These are phyloP conservation scores for Yamadazyma aaseri DNA, from an alignment of 1,139 yeast species.

Conservation along the genomic window DNA sequence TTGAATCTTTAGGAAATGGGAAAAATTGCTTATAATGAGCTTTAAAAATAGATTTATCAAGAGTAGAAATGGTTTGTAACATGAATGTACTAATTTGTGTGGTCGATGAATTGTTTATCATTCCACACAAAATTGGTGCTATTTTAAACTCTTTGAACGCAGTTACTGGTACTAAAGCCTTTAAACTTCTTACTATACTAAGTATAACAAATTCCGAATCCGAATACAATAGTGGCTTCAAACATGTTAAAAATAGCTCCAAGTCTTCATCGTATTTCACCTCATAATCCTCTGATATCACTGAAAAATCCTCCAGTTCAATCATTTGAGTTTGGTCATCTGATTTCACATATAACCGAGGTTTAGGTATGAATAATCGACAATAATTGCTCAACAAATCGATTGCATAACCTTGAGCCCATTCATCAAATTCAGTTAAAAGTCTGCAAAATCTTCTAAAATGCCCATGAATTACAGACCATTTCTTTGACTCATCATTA, in stretches of 20 bases:
- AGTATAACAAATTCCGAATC: constrained; percentile 62
- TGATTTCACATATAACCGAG: constrained; percentile 40
- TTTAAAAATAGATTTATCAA: constrained; percentile 49
- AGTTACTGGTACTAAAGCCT: constrained; percentile 53
- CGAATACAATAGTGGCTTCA: constrained; percentile 45
- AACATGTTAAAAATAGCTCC: constrained; percentile 47
- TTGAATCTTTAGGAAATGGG: constrained; percentile 57
- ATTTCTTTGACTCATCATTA: constrained; percentile 42
- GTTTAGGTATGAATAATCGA: constrained; percentile 56
- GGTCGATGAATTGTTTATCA: constrained; percentile 27
- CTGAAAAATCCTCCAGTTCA: constrained; percentile 39
- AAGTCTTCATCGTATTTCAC: constrained; percentile 56
- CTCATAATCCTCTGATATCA: constrained; percentile 36
- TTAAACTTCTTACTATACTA: constrained; percentile 56
- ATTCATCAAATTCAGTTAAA: constrained; percentile 63
- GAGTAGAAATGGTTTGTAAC: constrained; percentile 40
- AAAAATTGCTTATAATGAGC: constrained; percentile 52
- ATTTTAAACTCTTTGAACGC: constrained; percentile 48
- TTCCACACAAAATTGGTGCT: constrained; percentile 49
- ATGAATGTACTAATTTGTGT: constrained; percentile 36
- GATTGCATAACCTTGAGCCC: constrained; percentile 65
- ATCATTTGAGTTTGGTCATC: constrained; percentile 26
- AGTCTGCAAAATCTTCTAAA: constrained; percentile 60
- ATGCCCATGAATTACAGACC: constrained; percentile 71
- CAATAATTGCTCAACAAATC: constrained; percentile 69